Percentiles rank a stretch among this genome's conserved stretches.
phyloP scores from a whole-genome alignment of 495 filamentous ascomycete species.

The Penicillium coffeae region DNA sequence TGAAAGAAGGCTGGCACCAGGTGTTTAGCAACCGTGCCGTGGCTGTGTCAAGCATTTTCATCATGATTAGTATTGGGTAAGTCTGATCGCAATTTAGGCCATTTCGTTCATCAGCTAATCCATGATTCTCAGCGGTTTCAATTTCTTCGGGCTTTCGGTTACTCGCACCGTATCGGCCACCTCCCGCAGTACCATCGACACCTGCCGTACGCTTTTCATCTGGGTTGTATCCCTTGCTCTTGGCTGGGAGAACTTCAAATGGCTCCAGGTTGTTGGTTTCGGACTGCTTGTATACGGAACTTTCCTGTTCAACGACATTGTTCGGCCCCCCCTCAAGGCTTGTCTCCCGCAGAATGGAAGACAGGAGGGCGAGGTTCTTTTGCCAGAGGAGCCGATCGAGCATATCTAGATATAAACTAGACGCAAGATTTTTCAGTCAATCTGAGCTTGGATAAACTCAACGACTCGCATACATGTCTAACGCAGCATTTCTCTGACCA shows the following conservation, averaged over 20 bases:
- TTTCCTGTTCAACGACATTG: slow-evolving; percentile 91
- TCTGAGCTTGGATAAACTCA: neutral
- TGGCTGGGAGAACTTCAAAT: slow-evolving; percentile 98
- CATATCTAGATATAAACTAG: slow-evolving; percentile 54
- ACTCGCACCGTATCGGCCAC: slow-evolving; percentile 87
- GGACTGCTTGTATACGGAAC: slow-evolving; percentile 90
- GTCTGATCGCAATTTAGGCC: slow-evolving; percentile 15
- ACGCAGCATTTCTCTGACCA: too few species aligned
- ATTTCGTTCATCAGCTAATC: slow-evolving; percentile 2
- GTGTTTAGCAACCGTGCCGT: slow-evolving; percentile 67
- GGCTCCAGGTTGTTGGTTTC: slow-evolving; percentile 90
- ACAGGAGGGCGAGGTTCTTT: slow-evolving; percentile 53
- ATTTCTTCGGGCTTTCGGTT: slow-evolving; percentile 94
- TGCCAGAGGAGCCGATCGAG: slow-evolving; percentile 83
- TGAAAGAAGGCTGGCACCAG: slow-evolving; percentile 76
- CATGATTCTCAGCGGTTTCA: slow-evolving; percentile 73
- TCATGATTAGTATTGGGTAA: slow-evolving; percentile 96
- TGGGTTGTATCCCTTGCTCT: slow-evolving; percentile 92
- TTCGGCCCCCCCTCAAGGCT: slow-evolving; percentile 68
- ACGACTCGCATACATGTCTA: too few species aligned
- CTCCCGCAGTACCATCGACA: slow-evolving; percentile 91
- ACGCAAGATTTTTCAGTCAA: neutral
- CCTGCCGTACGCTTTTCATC: slow-evolving; percentile 95
- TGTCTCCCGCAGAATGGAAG: slow-evolving; percentile 43
- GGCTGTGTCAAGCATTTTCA: slow-evolving; percentile 70